Base-by-base conservation (phyloP, 2,329 filamentous ascomycete genomes). In the Trichoderma sp. region DNA sequence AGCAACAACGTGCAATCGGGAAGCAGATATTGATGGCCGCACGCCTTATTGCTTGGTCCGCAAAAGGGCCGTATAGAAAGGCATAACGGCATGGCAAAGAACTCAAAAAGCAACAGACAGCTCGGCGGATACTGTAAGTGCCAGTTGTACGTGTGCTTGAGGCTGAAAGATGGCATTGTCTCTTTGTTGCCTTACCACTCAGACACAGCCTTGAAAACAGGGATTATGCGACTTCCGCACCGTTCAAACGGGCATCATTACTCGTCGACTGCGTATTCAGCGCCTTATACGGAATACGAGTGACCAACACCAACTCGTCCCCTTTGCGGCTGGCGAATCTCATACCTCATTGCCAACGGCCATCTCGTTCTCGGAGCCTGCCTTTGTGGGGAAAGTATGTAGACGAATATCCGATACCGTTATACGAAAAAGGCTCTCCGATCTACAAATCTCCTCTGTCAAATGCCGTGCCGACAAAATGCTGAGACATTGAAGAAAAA, bases 41-140 rank as follows among this genome's bases (percentile, higher is more conserved):
- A 11, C 46, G 32, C 43, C n/a, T 24, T n/a, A 49, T 24, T 37
- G 21, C 59, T 18, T 58, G 37, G 51, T 56, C 63, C 52, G 63
- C 63, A 66, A 58, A 66, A 58, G 63, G 52, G n/a, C 52, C 63
- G 52, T 56, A 66, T 58, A 28, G 21, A 13, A 46, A 16, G 30
- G 24, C n/a, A n/a, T 18, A 24, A 37, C 46, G 28, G 60, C 60
- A 21, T 54, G 10, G 30, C n/a, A 16, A 28, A 28, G 10, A 64
- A 61, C 28, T 61, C 43, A 61, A 61, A 51, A 51, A 26, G 26
- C 21, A 51, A 18, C 7, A 34, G 10, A 54, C 32, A n/a, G 28
- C 24, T 4, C 32, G 26, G 24, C 60, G n/a, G 11, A 28, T 58
- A 26, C 28, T 55, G 32, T 7, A 54, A 10, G 11, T 54, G 43